These are phyloP conservation scores for Acanthamoeba culbertsoni DNA, from an alignment of 208 protist genomes.

Conservation along the genomic window DNA sequence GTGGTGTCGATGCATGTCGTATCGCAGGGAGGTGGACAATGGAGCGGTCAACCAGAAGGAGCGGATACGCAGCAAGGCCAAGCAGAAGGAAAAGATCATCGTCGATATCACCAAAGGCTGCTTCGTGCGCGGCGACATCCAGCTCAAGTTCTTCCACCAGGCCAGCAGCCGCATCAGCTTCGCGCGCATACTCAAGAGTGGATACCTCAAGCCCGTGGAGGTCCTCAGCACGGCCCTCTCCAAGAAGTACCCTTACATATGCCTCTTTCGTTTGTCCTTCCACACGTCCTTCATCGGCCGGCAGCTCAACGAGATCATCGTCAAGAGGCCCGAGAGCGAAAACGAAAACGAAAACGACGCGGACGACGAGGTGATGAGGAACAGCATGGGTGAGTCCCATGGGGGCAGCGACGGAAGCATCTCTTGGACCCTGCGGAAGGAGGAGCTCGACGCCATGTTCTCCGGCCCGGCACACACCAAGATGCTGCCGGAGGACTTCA, in stretches of 20 bases:
- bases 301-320: constrained; percentile 43
- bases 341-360: neutral
- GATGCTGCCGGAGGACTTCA: constrained; percentile 6
- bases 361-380: neutral
- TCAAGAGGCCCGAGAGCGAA: neutral
- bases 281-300: constrained; percentile 22
- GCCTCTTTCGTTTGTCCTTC: constrained; percentile 12
- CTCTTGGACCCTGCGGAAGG: neutral
- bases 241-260: constrained; percentile 35
- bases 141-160: constrained; percentile 51
- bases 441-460: constrained; percentile 51
- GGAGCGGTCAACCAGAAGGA: constrained; percentile 1
- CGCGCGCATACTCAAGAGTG: constrained; percentile 34
- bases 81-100: constrained; percentile 10
- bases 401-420: neutral
- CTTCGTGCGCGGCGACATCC: constrained; percentile 33
- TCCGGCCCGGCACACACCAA: constrained; percentile 35
- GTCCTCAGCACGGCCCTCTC: constrained; percentile 9
- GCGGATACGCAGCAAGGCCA: neutral
- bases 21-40: constrained; percentile 29
- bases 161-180: constrained; percentile 24
- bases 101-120: constrained; percentile 25
- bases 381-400: neutral
- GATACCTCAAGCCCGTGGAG: constrained; percentile 33
- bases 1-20: neutral